Evolutionary conservation across 306 rosid species (phyloP), one percentile per base, ranked within the genome.

Genomic region (Castanea mollissima): DNA sequence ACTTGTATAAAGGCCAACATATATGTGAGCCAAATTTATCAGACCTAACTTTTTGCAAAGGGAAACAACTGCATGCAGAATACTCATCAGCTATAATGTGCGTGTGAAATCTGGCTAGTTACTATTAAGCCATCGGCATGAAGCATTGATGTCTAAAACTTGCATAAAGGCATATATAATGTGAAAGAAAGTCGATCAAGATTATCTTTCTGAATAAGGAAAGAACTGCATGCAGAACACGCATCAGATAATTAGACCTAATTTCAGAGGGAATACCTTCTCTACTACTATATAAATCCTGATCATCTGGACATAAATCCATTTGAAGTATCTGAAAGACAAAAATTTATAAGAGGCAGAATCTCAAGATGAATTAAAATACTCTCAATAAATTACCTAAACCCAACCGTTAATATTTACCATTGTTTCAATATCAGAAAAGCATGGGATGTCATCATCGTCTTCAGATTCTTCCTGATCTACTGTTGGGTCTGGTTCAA

Each of bases 281-380:
- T 78, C 77, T 81, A 44, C 69, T 82, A 78, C 87, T 71, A 78
- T 67, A 54, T 51, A 83, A 34, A 54, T 91, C 95, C 76, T 89
- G 84, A 79, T 87, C 92, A 38, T 35, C 59, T 52, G 98, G 93
- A 82, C 77, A 79, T 79, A 93, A 89, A 85, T 93, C 98, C 98
- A 91, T 93, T 79, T 85, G 92, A 68, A 93, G 95, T 86, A 93
- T 91, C 98, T 93, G 90, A 60, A 82, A 83, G n/a, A 76, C 76
- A 80, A 71, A 71, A 68, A 81, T 20, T 79, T 76, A 71, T 71
- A 75, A 60, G 81, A 71, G 54, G 63, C 29, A 71, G 59, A 84
- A 77, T 25, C 58, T 25, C 31, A 38, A 77, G 56, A 76, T 60
- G 74, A 77, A 15, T 41, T 46, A 76, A 18, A 56, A 71, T 10